phyloP scores from a whole-genome alignment of 805 yeast genomes.

The Nakazawaea peltata region DNA sequence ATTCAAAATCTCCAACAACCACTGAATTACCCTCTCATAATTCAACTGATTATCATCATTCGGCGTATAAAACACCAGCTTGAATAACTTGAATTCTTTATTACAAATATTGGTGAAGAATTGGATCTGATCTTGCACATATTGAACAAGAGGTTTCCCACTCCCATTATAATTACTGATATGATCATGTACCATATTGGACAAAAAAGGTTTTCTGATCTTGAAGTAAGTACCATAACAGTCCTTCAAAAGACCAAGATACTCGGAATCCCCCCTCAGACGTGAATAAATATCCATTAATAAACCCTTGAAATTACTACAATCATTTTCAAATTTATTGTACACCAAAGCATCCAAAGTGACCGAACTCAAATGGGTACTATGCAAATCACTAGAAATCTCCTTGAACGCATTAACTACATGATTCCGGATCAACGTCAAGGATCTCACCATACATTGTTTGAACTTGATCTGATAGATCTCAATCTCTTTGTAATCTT shows the following conservation, averaged over 20 bases:
- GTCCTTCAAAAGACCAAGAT: constrained; percentile 60
- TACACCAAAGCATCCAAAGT: constrained; percentile 59
- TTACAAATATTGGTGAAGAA: constrained; percentile 51
- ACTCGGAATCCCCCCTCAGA: constrained; percentile 28
- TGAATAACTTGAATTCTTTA: constrained; percentile 55
- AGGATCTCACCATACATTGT: constrained; percentile 76
- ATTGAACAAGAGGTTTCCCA: constrained; percentile 39
- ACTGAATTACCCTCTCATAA: constrained; percentile 34
- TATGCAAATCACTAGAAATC: constrained; percentile 18
- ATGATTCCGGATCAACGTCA: constrained; percentile 67
- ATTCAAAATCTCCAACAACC: constrained; percentile 61
- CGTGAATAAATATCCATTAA: constrained; percentile 20
- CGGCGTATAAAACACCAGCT: constrained; percentile 36
- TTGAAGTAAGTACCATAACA: constrained; percentile 57
- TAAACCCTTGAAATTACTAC: constrained; percentile 13
- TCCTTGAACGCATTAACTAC: constrained; percentile 34
- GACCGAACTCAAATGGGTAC: constrained; percentile 21
- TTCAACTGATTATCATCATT: constrained; percentile 16
- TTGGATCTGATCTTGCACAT: constrained; percentile 54
- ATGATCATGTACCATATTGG: constrained; percentile 24
- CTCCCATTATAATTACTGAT: constrained; percentile 15
- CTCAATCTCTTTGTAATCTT: constrained; percentile 56
- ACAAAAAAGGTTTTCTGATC: constrained; percentile 42
- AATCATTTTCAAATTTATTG: constrained; percentile 45
- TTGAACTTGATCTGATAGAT: constrained; percentile 64